phyloP scores from a whole-genome alignment of 2,329 filamentous ascomycete genomes.

The Phyllosticta capitalensis region DNA sequence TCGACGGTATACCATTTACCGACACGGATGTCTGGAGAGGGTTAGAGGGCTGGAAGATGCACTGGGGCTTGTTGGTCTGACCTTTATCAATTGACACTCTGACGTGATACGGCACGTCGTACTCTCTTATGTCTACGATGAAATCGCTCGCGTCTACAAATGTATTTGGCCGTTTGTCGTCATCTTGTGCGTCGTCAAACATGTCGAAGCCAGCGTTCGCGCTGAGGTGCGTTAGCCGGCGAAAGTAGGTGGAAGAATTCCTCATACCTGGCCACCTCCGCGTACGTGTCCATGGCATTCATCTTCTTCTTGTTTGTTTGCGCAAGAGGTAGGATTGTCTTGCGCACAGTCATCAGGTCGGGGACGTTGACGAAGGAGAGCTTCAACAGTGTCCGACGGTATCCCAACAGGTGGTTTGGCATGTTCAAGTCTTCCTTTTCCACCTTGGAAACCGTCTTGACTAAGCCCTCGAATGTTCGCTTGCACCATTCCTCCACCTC shows the following conservation, averaged over 20 bases:
- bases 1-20: slow-evolving; percentile 97
- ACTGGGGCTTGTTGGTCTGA: slow-evolving; percentile 28
- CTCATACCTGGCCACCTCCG: slow-evolving; percentile 77
- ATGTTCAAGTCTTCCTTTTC: slow-evolving; percentile 91
- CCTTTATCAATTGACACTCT: slow-evolving; percentile 94
- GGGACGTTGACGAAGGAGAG: slow-evolving; percentile 79
- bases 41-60: slow-evolving; percentile 9
- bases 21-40: slow-evolving; percentile 68
- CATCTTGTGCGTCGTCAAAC: slow-evolving; percentile 82
- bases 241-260: slow-evolving; percentile 15
- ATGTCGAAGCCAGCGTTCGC: slow-evolving; percentile 81
- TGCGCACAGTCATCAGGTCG: slow-evolving; percentile 76
- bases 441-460: slow-evolving; percentile 67
- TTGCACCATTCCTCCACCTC: slow-evolving; percentile 93
- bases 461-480: slow-evolving; percentile 69
- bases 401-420: slow-evolving; percentile 92
- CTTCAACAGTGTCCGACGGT: slow-evolving; percentile 79
- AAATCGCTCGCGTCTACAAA: slow-evolving; percentile 90
- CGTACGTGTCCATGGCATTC: slow-evolving; percentile 96
- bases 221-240: slow-evolving; percentile 33
- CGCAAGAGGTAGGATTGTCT: slow-evolving; percentile 77
- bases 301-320: slow-evolving; percentile 96
- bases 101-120: slow-evolving; percentile 98
- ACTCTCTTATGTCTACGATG: slow-evolving; percentile 97
- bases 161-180: slow-evolving; percentile 68